Conservation (phyloP, 345 rosid genomes). For the Populus tremula region DNA sequence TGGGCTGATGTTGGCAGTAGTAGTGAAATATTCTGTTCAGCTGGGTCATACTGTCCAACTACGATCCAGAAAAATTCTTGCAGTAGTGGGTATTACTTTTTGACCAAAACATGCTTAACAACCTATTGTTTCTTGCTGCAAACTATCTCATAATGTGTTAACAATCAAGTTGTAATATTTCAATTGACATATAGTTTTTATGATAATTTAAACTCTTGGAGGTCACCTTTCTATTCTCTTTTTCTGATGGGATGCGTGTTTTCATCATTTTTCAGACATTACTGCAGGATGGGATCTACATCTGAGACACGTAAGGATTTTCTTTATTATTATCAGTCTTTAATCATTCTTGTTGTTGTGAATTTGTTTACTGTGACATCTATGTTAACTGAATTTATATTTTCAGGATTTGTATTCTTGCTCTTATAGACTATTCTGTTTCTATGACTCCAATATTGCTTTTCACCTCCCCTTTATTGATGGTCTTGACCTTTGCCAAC, state of each 20-base stretch:
- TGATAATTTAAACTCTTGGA: constrained; percentile 7
- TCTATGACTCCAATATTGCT: not conserved
- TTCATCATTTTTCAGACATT: constrained; percentile 54
- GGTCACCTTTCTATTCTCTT: constrained; percentile 6
- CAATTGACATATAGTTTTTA: not conserved
- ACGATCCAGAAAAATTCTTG: constrained; percentile 56
- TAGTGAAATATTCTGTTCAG: constrained; percentile 73
- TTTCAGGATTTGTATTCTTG: not conserved
- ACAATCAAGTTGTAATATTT: not conserved
- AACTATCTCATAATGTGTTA: not conserved
- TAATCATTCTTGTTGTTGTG: not conserved
- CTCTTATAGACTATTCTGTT: not conserved
- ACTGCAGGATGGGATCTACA: constrained; percentile 73
- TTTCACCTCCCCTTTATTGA: not conserved
- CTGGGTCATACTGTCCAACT: constrained; percentile 84
- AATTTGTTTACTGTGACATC: not conserved
- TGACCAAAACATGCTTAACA: not conserved
- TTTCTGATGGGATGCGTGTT: constrained; percentile 17
- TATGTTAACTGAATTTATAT: not conserved
- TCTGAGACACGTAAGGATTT: constrained; percentile 53
- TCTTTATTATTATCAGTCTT: not conserved
- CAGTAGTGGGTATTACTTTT: constrained; percentile 73
- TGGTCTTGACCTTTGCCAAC: not conserved
- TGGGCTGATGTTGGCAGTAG: constrained; percentile 80
- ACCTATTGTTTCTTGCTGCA: not conserved